Evolutionary conservation across 1,139 yeast genomes (phyloP), one percentile per base, ranked within the genome.

Genomic region (Yamadazyma triangularis): DNA sequence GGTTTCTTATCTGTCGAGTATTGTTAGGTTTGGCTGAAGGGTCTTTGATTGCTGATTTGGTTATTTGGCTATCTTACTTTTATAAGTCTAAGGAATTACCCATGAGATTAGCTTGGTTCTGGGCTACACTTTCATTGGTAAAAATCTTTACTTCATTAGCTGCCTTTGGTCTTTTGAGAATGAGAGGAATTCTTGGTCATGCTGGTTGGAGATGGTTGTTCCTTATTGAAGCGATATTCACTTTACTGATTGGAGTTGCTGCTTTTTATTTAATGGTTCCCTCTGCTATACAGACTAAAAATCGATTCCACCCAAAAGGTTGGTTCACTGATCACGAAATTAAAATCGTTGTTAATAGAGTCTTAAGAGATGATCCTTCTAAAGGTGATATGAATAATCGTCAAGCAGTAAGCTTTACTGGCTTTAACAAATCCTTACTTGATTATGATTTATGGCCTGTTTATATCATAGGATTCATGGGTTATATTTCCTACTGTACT

Each of bases 351-450:
- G 84, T 78, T 12, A 79, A 79, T 44, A 64, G 78, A 36, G 63
- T 80, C 2, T 57, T 80, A 33, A 56, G 86, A 43, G 85, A 79
- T 49, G 88, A 80, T 45, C 86, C 87, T 5, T 56, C 73, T 1
- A 79, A 79, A 52, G 84, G 85, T 12, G 80, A 76, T 39, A 77
- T 78, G 83, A 65, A 77, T 47, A 79, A 79, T 47, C 64, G 83
- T 47, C 76, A 78, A 44, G 75, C 77, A 1, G 57, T 79, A 9
- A 51, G 64, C 4, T 51, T 57, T 20, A 58, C 44, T 32, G 62
- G 62, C 30, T 48, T 77, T 22, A 45, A 58, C 45, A 50, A 51
- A 25, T 57, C 78, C 4, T 36, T 77, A 8, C 30, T 45, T 8
- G 86, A 80, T 50, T 73, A 65, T 42, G 78, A 79, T 47, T 45